Evolutionary conservation across 208 protist genomes (phyloP).

Genomic region (Vickermania ingenoplastis): DNA sequence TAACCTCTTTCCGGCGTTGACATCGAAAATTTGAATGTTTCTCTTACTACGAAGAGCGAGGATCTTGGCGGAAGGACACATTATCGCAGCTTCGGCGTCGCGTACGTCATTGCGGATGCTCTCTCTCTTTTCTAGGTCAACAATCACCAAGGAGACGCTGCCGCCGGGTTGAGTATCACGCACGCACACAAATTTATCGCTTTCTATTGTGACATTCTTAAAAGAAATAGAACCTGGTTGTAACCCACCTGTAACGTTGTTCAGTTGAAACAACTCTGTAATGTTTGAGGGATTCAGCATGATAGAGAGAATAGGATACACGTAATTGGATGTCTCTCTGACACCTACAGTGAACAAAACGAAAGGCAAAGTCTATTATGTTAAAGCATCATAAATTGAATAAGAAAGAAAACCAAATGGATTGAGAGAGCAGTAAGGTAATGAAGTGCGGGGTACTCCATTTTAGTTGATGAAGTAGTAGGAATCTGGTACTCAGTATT

Average conservation of each 20-base stretch:
- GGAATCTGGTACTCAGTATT: too few species aligned
- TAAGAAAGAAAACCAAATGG: too few species aligned
- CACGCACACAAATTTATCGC: slow-evolving; percentile 97
- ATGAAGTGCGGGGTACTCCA: too few species aligned
- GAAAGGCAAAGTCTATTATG: not conserved
- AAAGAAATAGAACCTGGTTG: slow-evolving; percentile 90
- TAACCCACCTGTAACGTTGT: slow-evolving; percentile 87
- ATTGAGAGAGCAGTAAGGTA: too few species aligned
- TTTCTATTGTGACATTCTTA: slow-evolving; percentile 96
- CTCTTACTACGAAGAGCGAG: slow-evolving; percentile 95
- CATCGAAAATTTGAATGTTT: slow-evolving; percentile 98
- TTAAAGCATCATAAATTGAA: not conserved
- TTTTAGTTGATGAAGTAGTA: too few species aligned
- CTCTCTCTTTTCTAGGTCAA: slow-evolving; percentile 94
- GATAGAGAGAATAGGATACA: too few species aligned
- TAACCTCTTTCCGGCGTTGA: slow-evolving; percentile 95
- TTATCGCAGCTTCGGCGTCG: slow-evolving; percentile 97
- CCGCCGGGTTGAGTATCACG: slow-evolving; percentile 88
- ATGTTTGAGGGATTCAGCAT: slow-evolving; percentile 50
- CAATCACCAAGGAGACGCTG: slow-evolving; percentile 77
- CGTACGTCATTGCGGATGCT: slow-evolving; percentile 95
- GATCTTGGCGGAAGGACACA: slow-evolving; percentile 96
- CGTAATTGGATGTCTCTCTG: not conserved
- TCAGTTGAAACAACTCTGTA: slow-evolving; percentile 79
- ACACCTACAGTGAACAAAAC: not conserved